A percentile compares a stretch with the other conserved stretches of the same genome.
phyloP scores from a whole-genome alignment of 345 rosid genomes.

The Populus alba region DNA sequence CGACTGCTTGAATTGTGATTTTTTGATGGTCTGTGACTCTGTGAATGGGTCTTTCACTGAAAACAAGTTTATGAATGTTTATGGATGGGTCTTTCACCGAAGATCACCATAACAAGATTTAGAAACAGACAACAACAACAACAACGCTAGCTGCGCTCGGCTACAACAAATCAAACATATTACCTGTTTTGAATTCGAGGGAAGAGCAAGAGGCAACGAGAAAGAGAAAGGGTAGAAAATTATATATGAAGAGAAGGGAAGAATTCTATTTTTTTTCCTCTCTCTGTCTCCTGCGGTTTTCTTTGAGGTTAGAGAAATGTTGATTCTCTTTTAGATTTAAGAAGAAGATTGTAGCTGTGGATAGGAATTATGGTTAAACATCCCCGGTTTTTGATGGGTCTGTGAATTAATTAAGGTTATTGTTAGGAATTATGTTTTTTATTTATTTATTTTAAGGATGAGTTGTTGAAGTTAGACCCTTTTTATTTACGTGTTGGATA shows the following conservation, averaged over 20 bases:
- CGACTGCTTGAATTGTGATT: too few relatives aligned
- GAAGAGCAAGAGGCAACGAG: too few relatives aligned
- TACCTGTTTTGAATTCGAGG: neutral
- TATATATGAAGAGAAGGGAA: too few relatives aligned
- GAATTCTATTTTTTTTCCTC: slow-evolving; percentile 4
- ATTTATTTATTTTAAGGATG: neutral
- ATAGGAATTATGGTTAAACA: too few relatives aligned
- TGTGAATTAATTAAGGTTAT: neutral
- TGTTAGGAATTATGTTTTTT: neutral
- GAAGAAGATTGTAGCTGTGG: neutral
- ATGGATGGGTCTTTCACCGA: too few relatives aligned
- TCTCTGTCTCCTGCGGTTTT: neutral
- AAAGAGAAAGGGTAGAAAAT: neutral
- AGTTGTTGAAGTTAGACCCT: neutral
- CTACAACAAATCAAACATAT: neutral
- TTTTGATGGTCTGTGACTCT: too few relatives aligned
- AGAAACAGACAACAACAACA: neutral
- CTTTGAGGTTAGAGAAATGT: slow-evolving; percentile 1
- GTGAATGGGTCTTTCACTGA: too few relatives aligned
- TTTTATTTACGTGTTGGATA: neutral
- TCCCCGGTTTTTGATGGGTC: too few relatives aligned
- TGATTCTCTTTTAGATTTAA: neutral
- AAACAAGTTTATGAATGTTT: too few relatives aligned
- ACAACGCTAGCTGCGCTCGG: neutral
- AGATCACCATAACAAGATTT: too few relatives aligned